Base-by-base conservation (phyloP, 441 rosid species). In the Euphorbia neoarborescens region DNA sequence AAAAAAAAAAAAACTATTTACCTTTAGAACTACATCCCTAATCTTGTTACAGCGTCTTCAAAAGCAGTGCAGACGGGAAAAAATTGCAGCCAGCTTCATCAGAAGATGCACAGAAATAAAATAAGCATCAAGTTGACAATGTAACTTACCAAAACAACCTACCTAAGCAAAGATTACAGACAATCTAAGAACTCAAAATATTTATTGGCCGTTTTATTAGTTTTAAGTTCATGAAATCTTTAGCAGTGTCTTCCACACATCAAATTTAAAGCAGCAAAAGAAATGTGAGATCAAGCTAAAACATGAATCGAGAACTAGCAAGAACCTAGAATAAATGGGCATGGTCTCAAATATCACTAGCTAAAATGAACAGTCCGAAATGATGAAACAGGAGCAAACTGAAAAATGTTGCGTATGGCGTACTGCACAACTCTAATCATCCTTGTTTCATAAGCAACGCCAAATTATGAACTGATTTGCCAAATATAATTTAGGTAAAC, bases 61-160 rank as follows among this genome's bases (percentile, higher is more conserved):
- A 51, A n/a, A 11, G 28, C 20, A 25, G 10, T 42, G 42, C 22
- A 4, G 17, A 48, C 0, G 17, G 28, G 46, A 27, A 8, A 7
- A 10, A 57, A 22, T 2, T n/a, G 40, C 27, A 42, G 12, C 24
- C 38, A 11, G 46, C 62, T 56, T 57, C 17, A 57, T 38, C 44
- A 13, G 5, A 37, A 56, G 10, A 68, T 15, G 54, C 8, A 17
- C 2, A 27, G 3, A 22, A 50, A 37, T n/a, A 44, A 44, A 66
- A 50, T 32, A 65, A 48, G 54, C 54, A 19, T 38, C 1, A 38
- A 12, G 14, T 22, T 14, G 42, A 46, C 9, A 14, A 15, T 20
- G 44, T 30, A 66, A 66, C 22, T n/a, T 50, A 50, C 7, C 24
- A 25, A 32, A 66, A 58, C 46, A 50, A 66, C 28, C 60, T 30